phyloP scores from a whole-genome alignment of 2,329 filamentous ascomycete species.

The Botrytis cinerea region DNA sequence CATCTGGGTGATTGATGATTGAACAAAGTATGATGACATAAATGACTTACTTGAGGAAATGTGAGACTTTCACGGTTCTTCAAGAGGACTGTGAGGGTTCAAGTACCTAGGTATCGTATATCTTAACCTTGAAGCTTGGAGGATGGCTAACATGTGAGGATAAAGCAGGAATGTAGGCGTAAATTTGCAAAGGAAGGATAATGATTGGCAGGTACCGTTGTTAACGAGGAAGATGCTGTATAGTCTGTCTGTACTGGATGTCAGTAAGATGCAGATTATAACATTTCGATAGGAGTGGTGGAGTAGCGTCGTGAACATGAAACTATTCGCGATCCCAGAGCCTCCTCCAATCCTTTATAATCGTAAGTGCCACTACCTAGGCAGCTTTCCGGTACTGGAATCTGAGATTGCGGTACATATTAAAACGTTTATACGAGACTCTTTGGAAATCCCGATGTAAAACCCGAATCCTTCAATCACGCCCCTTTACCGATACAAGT shows the following conservation, averaged over 20 bases:
- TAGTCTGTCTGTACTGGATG: background rate
- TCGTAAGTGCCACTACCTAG: background rate
- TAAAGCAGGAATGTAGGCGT: background rate
- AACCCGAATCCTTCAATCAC: background rate
- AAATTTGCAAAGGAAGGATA: background rate
- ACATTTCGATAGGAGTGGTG: background rate
- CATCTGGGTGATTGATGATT: background rate
- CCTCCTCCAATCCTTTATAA: background rate
- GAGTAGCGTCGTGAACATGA: background rate
- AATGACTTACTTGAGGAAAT: slow-evolving; percentile 6
- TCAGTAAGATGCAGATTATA: background rate
- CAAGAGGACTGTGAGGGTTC: slow-evolving; percentile 1
- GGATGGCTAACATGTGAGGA: background rate
- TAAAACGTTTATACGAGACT: background rate
- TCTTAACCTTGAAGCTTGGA: background rate
- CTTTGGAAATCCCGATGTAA: background rate
- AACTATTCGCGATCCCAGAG: background rate
- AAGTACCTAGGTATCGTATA: background rate
- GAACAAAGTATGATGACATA: background rate
- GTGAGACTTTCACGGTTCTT: slow-evolving; percentile 10
- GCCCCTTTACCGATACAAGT: background rate
- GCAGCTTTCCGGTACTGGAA: background rate
- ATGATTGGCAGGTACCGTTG: background rate
- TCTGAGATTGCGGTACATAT: background rate
- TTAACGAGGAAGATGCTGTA: background rate